Percentiles rank a stretch among this genome's conserved stretches.
phyloP scores from a whole-genome alignment of 176 grass and related monocot genomes.

The Eragrostis curvula region DNA sequence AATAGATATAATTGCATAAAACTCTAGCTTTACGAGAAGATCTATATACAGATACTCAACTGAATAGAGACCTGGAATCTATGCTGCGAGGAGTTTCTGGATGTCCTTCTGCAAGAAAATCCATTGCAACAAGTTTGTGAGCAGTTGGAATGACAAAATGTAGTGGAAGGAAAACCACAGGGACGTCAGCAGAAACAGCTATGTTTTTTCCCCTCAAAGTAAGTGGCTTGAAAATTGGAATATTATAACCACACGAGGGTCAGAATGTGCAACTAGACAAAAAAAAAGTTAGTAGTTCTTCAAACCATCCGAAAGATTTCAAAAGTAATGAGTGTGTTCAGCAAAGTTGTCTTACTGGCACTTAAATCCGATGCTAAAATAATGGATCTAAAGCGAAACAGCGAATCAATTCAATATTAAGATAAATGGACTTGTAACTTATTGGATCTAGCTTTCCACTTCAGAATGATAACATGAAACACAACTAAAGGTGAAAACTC shows the following conservation, averaged over 20 bases:
- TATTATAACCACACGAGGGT: conserved; percentile 26
- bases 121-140: conserved; percentile 15
- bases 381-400: conserved; percentile 34
- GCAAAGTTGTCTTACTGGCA: conserved; percentile 19
- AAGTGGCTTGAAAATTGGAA: neutral
- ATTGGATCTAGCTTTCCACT: conserved; percentile 27
- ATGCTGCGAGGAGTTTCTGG: conserved; percentile 73
- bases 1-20: conserved; percentile 17
- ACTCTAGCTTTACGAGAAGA: conserved; percentile 14
- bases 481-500: conserved; percentile 24
- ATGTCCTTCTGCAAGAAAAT: conserved; percentile 89
- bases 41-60: conserved; percentile 43
- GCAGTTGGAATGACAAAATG: conserved; percentile 18
- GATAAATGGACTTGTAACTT: conserved; percentile 30
- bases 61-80: conserved; percentile 35
- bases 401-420: neutral
- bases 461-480: conserved; percentile 24
- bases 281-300: neutral
- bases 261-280: neutral
- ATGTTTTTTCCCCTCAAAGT: neutral
- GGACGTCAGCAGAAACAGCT: neutral
- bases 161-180: conserved; percentile 2
- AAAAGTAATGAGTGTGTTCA: conserved; percentile 6
- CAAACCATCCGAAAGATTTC: neutral
- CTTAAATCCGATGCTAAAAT: neutral